Evolutionary conservation across 139 green algal genomes (phyloP), one percentile per base, ranked within the genome.

Genomic region (Chlamydomonas sp.): DNA sequence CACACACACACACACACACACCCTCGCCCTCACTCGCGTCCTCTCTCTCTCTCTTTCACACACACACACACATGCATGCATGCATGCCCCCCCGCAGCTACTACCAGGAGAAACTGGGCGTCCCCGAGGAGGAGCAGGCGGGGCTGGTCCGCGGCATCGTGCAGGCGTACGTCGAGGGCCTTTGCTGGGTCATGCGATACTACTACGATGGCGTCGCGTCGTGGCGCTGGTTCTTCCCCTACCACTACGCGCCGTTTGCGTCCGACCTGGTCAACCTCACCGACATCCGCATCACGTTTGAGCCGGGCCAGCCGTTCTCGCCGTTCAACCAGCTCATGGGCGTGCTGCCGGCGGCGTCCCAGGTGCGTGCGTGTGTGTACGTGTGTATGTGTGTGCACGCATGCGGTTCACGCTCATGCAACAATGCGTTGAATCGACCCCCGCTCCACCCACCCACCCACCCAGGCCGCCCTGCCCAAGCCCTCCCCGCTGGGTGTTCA

Each of bases 161-260:
- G 62, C 63, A 80, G 54, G 70, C 76, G 16, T 99, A 94, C 73
- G 84, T 98, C 43, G 84, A 95, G 77, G 95, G 95, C 1, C 81
- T 99, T 70, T 89, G 79, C 77, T 99, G 95, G 95, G 94, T 98
- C 35, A 93, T 98, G 88, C 58, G 60, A 31, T 48, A 48, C 26
- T 67, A 43, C 34, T 43, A 67, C 28, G 30, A 38, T 39, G 63
- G 35, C 30, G 63, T 70, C 5, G 34, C 35, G 4, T 57, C 34
- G 24, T 70, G 29, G 48, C n/a, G 38, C 58, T 93, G 88, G 90
- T 99, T 89, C 81, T 99, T 96, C 78, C 95, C 93, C 13, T 96
- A 94, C 81, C 95, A 99, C 83, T 99, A 99, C 76, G 95, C 95
- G 6, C 95, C 95, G n/a, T 99, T 99, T 81, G 94, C 95, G 5